Conservation (phyloP, 2,329 filamentous ascomycete species). For the Cladophialophora immunda region DNA sequence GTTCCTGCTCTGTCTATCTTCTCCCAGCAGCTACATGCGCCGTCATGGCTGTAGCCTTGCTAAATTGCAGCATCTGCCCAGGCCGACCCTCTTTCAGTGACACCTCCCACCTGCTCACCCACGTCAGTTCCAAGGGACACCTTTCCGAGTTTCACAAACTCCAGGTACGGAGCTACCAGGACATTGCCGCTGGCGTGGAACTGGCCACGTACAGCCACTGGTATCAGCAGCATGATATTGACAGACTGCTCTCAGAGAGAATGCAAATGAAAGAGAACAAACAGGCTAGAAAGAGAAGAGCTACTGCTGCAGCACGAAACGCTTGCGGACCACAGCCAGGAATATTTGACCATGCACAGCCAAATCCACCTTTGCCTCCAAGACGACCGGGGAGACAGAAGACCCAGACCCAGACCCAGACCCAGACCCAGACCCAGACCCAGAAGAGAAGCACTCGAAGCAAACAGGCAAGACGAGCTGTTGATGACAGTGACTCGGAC, state of each 20-base stretch:
- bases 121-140: conserved; percentile 92
- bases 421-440: background rate
- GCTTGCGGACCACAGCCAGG: conserved; percentile 17
- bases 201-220: conserved; percentile 78
- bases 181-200: conserved; percentile 68
- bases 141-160: conserved; percentile 83
- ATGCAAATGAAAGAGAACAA: conserved; percentile 79
- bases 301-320: conserved; percentile 21
- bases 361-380: conserved; percentile 20
- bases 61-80: conserved; percentile 84
- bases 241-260: conserved; percentile 77
- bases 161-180: conserved; percentile 74
- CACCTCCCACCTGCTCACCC: conserved; percentile 88
- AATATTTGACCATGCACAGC: conserved; percentile 4
- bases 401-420: conserved; percentile 21
- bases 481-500: conserved; percentile 37
- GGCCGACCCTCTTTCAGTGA: conserved; percentile 85
- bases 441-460: conserved; percentile 23
- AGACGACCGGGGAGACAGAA: conserved; percentile 19
- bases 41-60: conserved; percentile 64
- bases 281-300: conserved; percentile 50
- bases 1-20: conserved; percentile 37
- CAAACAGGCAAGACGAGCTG: conserved; percentile 20
- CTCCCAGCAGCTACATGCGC: conserved; percentile 25
- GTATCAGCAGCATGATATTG: conserved; percentile 77